A percentile compares a stretch with the other conserved stretches of the same genome.
Evolutionary conservation across 495 filamentous ascomycete genomes (phyloP).

Genomic region (Aspergillus conjunctus): DNA sequence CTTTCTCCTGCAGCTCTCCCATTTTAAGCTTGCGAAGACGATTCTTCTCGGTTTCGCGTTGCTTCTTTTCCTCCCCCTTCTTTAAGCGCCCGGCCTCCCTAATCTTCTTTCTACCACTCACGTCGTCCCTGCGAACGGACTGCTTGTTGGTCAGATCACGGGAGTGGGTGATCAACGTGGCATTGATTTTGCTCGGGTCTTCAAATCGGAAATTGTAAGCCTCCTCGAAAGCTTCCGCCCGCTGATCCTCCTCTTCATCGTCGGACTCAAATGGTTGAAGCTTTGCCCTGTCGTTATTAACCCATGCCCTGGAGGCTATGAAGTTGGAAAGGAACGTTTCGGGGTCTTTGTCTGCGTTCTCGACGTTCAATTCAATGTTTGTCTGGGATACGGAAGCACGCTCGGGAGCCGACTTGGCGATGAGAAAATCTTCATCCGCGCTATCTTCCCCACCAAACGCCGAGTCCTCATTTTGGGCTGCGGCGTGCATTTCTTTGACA

Average conservation of each 20-base stretch:
- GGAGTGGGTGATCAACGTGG: slow-evolving; percentile 80
- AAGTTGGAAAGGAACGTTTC: slow-evolving; percentile 90
- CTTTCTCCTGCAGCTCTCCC: slow-evolving; percentile 81
- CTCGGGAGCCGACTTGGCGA: slow-evolving; percentile 47
- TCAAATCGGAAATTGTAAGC: slow-evolving; percentile 98
- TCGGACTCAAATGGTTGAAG: slow-evolving; percentile 87
- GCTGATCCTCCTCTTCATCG: slow-evolving; percentile 79
- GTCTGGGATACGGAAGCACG: slow-evolving; percentile 46
- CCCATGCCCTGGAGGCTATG: slow-evolving; percentile 86
- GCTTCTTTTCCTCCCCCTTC: slow-evolving; percentile 75
- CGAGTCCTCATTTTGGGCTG: slow-evolving; percentile 39
- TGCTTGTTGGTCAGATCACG: slow-evolving; percentile 78
- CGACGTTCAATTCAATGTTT: slow-evolving; percentile 61
- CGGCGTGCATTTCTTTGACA: slow-evolving; percentile 76
- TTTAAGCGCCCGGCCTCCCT: slow-evolving; percentile 74
- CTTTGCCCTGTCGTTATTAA: slow-evolving; percentile 58
- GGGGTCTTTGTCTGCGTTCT: slow-evolving; percentile 82
- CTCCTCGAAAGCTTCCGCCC: slow-evolving; percentile 83
- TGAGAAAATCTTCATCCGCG: slow-evolving; percentile 73
- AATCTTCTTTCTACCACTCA: slow-evolving; percentile 70
- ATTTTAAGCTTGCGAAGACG: slow-evolving; percentile 83
- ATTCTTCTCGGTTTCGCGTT: slow-evolving; percentile 78
- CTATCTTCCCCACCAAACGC: slow-evolving; percentile 60
- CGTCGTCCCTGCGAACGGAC: slow-evolving; percentile 81
- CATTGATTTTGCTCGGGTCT: slow-evolving; percentile 80